Base-by-base conservation (phyloP, 768 basidiomycete species). In the Mycena haematopus region DNA sequence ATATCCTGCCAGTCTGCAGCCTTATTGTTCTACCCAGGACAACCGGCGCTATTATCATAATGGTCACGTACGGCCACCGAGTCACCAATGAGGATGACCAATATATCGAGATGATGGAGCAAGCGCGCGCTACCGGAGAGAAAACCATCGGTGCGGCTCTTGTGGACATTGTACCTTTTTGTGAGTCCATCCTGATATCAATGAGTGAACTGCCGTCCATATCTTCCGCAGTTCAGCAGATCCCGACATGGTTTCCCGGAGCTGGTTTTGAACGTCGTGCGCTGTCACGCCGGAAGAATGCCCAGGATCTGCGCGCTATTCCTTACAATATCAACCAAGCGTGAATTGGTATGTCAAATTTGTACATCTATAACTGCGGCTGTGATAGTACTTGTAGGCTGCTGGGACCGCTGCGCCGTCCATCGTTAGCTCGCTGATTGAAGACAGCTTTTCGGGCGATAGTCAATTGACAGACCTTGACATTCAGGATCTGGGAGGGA, bases 331-430 rank as follows among this genome's bases (percentile, higher is more conserved):
- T 27, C 31, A 11, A 49, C 24, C 47, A 49, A 27, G 47, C 25
- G 24, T 14, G 47, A 49, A n/a, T n/a, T 25, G 7, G 8, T 24
- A 13, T 49, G 27, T 29, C 11, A 6, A 13, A 13, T 49, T 25
- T 29, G 6, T 15, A 15, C 46, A 6, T 4, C n/a, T 46, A 24
- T 27, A n/a, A n/a, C n/a, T n/a, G n/a, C n/a, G n/a, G n/a, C 27
- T 49, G n/a, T 45, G 21, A 45, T n/a, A 47, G 10, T 17, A 49
- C 47, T 49, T 14, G 5, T 27, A 49, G 47, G 25, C 25, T 29
- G 47, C 47, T 14, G 47, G 47, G 15, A 49, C 47, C 25, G 47
- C 47, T 49, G 47, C 47, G 47, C 47, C 47, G 27, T 27, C 47
- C 25, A 49, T 49, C 47, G 21, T 49, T 19, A 49, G 47, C 47